phyloP scores from a whole-genome alignment of 148 eudicot species.

The Rhododendron mucronatum region DNA sequence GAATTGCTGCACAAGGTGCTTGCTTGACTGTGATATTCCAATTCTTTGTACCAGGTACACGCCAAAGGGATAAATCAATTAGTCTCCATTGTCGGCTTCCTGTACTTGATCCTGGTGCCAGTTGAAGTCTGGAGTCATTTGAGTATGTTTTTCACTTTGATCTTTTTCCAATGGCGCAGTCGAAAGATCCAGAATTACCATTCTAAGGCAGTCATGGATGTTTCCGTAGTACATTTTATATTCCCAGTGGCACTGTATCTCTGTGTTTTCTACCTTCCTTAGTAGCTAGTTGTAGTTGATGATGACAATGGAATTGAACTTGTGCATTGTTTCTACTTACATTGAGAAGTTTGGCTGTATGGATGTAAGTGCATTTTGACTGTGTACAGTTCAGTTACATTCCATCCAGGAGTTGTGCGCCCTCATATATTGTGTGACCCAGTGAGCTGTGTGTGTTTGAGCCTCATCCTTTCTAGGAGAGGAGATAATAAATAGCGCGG shows the following conservation, averaged over 20 bases:
- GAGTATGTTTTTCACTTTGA: not conserved
- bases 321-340: not conserved
- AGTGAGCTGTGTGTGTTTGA: too few relatives aligned
- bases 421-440: too few relatives aligned
- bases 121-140: slow-evolving; percentile 14
- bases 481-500: too few relatives aligned
- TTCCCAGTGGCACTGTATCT: not conserved
- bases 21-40: slow-evolving; percentile 82
- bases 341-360: not conserved
- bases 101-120: slow-evolving; percentile 73
- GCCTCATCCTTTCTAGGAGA: too few relatives aligned
- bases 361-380: not conserved
- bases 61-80: slow-evolving; percentile 74
- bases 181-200: not conserved
- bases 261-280: not conserved
- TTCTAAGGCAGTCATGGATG: not conserved
- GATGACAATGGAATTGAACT: not conserved
- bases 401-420: too few relatives aligned
- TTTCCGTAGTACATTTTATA: slow-evolving; percentile 3
- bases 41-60: slow-evolving; percentile 80
- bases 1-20: slow-evolving; percentile 64
- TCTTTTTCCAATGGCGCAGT: not conserved
- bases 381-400: not conserved
- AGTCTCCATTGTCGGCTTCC: slow-evolving; percentile 91
- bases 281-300: not conserved